Percentiles rank a stretch among this genome's conserved stretches.
Evolutionary conservation across 2,329 filamentous ascomycete species (phyloP).

Genomic region (Ophiostoma ulmi): DNA sequence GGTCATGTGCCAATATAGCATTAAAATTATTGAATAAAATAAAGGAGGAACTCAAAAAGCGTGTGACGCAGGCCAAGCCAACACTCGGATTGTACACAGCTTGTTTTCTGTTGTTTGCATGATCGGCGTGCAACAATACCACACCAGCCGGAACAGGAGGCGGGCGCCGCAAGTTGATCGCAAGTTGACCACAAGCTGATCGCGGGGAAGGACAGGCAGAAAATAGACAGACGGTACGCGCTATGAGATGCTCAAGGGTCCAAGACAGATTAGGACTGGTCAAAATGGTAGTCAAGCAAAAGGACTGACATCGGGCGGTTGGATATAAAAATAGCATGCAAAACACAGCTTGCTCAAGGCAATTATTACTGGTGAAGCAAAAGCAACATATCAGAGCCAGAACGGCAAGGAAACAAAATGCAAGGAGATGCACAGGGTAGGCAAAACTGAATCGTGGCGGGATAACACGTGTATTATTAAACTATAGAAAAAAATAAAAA

Average conservation of each 20-base stretch:
- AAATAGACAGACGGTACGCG: not conserved
- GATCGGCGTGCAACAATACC: not conserved
- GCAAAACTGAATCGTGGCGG: too few relatives aligned
- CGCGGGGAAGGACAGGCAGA: not conserved
- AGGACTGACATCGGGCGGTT: not conserved
- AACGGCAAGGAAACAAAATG: too few relatives aligned
- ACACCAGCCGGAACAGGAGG: not conserved
- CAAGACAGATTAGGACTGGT: too few relatives aligned
- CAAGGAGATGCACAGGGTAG: not conserved
- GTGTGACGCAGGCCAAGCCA: constrained; percentile 9
- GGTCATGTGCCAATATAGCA: not conserved
- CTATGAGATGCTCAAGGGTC: not conserved
- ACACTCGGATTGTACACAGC: not conserved
- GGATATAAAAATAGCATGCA: not conserved
- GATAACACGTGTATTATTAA: not conserved
- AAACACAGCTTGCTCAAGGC: not conserved
- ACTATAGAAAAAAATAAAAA: not conserved
- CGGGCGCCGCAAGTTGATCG: too few relatives aligned
- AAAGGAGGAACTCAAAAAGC: not conserved
- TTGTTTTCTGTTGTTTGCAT: not conserved
- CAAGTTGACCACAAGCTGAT: not conserved
- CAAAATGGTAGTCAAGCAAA: not conserved
- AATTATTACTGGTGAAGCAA: too few relatives aligned
- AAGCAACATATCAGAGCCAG: too few relatives aligned
- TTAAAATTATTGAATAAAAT: too few relatives aligned